These are phyloP conservation scores for Limnomonas spitsbergensis DNA, from an alignment of 139 green algal genomes.

Conservation along the genomic window DNA sequence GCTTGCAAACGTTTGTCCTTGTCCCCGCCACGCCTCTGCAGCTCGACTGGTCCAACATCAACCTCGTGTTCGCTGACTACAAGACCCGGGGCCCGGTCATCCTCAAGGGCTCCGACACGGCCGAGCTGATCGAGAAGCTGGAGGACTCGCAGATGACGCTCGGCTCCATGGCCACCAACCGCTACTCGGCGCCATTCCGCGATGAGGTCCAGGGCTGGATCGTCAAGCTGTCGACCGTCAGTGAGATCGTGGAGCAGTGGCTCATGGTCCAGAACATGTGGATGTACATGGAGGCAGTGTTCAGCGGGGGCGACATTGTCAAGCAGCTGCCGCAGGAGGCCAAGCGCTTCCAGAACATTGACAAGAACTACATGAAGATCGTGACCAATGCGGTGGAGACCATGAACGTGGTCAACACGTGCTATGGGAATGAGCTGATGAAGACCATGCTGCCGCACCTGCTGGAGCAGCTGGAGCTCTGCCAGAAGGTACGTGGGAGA, in stretches of 20 bases:
- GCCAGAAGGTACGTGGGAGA: slow-evolving; percentile 91
- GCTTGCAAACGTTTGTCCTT: too few relatives aligned
- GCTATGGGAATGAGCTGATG: slow-evolving; percentile 82
- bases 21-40: too few relatives aligned
- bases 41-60: slow-evolving; percentile 67
- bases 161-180: slow-evolving; percentile 87
- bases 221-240: slow-evolving; percentile 81
- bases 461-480: slow-evolving; percentile 92
- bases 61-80: slow-evolving; percentile 88
- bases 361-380: slow-evolving; percentile 97
- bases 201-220: slow-evolving; percentile 77
- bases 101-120: slow-evolving; percentile 82
- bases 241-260: slow-evolving; percentile 92
- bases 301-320: slow-evolving; percentile 90
- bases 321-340: slow-evolving; percentile 92
- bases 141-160: slow-evolving; percentile 95
- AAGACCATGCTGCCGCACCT: slow-evolving; percentile 89
- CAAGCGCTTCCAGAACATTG: slow-evolving; percentile 94
- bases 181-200: slow-evolving; percentile 81
- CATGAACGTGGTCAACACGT: slow-evolving; percentile 78
- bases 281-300: slow-evolving; percentile 97
- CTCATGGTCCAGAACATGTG: slow-evolving; percentile 90
- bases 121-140: slow-evolving; percentile 91
- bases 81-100: slow-evolving; percentile 85
- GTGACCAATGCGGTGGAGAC: slow-evolving; percentile 78